Evolutionary conservation across 148 eudicot species (phyloP).

Genomic region (Vaccinium darrowii): DNA sequence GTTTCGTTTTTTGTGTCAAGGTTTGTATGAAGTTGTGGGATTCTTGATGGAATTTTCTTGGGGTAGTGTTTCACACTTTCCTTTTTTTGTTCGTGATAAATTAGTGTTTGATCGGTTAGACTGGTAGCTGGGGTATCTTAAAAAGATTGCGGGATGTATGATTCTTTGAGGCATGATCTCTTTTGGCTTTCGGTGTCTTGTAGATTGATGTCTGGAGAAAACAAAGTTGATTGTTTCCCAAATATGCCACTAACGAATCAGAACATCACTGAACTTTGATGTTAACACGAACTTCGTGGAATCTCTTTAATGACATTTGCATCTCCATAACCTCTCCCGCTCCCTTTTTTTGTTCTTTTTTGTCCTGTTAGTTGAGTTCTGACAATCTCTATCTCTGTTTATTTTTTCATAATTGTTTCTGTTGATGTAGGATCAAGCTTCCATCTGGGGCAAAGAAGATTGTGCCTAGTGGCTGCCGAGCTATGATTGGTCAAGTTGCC

Average conservation of each 20-base stretch:
- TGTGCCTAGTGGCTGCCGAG: slow-evolving; percentile 32
- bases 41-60: background rate
- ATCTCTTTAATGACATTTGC: background rate
- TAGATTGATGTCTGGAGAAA: background rate
- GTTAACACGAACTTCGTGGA: background rate
- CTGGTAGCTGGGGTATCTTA: background rate
- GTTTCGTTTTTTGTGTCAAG: background rate
- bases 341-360: background rate
- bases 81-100: background rate
- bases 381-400: background rate
- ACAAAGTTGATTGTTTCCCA: background rate
- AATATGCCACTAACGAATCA: background rate
- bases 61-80: background rate
- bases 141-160: background rate
- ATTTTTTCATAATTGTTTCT: no score
- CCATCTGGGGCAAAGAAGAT: slow-evolving; percentile 40
- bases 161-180: background rate
- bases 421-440: slow-evolving; percentile 26
- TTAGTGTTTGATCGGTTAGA: background rate
- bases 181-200: background rate
- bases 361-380: background rate
- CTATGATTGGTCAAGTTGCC: slow-evolving; percentile 38
- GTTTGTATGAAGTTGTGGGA: background rate
- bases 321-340: background rate
- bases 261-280: background rate